phyloP scores from a whole-genome alignment of 805 yeast species.

The Kodamaea nitidulidarum region DNA sequence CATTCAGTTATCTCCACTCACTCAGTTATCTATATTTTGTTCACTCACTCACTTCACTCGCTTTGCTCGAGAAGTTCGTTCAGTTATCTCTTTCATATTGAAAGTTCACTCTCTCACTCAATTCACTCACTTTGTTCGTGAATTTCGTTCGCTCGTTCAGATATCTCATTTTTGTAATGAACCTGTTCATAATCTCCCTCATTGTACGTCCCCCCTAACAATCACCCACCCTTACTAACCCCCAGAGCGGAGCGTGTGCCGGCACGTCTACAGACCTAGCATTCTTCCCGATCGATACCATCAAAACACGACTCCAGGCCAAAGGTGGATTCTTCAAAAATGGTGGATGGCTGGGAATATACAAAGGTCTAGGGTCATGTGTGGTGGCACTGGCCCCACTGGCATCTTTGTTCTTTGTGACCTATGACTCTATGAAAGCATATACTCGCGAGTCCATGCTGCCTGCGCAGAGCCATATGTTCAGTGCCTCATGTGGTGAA shows the following conservation, averaged over 20 bases:
- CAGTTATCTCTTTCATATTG: too few relatives aligned
- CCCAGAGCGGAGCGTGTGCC: constrained; percentile 83
- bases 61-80: too few relatives aligned
- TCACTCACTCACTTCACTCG: too few relatives aligned
- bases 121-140: too few relatives aligned
- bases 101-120: too few relatives aligned
- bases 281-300: constrained; percentile 93
- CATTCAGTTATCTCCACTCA: too few relatives aligned
- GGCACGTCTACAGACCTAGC: constrained; percentile 94
- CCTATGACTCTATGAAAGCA: constrained; percentile 74
- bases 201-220: constrained; percentile 22
- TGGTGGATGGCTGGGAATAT: constrained; percentile 92
- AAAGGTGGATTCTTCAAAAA: constrained; percentile 87
- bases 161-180: too few relatives aligned
- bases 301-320: constrained; percentile 93
- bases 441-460: constrained; percentile 30
- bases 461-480: constrained; percentile 61
- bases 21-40: too few relatives aligned
- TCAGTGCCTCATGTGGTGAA: constrained; percentile 85
- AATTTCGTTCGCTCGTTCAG: too few relatives aligned
- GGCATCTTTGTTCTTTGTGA: constrained; percentile 49
- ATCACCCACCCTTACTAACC: constrained; percentile 6
- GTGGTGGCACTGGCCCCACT: constrained; percentile 91
- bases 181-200: constrained; percentile 29
- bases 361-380: constrained; percentile 89